These are phyloP conservation scores for Phyllosticta citrichinensis DNA, from an alignment of 2,329 filamentous ascomycete species.

Conservation along the genomic window DNA sequence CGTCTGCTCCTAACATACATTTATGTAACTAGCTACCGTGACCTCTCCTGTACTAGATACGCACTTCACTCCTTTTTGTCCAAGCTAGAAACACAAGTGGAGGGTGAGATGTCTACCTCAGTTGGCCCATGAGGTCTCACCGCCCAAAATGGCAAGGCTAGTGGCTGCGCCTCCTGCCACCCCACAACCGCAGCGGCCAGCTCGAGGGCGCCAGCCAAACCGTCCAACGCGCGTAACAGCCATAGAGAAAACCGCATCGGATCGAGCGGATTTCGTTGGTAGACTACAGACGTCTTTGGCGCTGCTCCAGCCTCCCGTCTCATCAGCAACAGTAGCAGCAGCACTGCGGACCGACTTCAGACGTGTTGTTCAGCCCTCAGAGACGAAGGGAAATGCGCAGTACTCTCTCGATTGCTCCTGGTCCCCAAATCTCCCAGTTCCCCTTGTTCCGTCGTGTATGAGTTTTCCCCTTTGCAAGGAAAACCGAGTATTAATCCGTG, in stretches of 20 bases:
- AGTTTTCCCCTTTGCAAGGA: constrained; percentile 4
- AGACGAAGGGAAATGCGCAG: background rate
- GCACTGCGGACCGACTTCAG: background rate
- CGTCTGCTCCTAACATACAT: background rate
- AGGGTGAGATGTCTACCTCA: background rate
- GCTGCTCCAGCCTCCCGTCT: background rate
- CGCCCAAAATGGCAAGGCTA: background rate
- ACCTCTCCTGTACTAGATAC: background rate
- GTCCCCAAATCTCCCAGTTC: background rate
- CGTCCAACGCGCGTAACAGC: background rate
- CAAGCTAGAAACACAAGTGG: background rate
- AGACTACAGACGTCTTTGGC: background rate
- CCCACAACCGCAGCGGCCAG: background rate
- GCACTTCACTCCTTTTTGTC: background rate
- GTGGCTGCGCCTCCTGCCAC: background rate
- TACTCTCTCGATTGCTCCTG: background rate
- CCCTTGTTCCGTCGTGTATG: background rate
- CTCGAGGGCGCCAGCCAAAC: background rate
- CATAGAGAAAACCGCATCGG: background rate
- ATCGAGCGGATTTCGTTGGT: background rate
- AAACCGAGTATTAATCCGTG: constrained; percentile 8
- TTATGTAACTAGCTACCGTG: background rate
- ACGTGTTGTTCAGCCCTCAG: background rate
- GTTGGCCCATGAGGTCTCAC: background rate
- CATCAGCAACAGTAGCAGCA: background rate